Percentiles rank a stretch among this genome's conserved stretches.
Conservation (phyloP, 345 rosid species). For the Brassica juncea region DNA sequence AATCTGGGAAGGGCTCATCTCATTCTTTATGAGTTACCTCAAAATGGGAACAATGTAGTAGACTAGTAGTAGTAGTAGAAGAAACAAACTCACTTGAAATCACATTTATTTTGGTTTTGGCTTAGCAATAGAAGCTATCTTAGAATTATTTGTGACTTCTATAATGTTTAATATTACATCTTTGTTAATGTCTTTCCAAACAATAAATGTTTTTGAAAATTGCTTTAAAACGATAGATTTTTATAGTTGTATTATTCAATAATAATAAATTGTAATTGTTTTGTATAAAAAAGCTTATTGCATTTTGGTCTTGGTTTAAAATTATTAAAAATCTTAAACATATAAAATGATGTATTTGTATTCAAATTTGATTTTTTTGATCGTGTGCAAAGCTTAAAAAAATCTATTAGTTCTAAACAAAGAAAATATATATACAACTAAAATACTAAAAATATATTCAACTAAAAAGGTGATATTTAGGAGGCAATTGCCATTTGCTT, state of each 20-base stretch:
- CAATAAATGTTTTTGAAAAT: neutral
- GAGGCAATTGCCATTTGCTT: neutral
- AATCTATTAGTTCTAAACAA: neutral
- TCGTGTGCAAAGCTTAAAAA: neutral
- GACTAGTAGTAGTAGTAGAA: constrained; percentile 10
- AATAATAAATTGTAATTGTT: too few species aligned
- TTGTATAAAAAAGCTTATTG: neutral
- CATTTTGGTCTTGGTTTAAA: neutral
- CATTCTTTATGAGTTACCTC: neutral
- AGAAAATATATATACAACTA: neutral
- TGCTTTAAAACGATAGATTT: neutral
- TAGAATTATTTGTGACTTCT: neutral
- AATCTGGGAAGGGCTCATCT: constrained; percentile 12
- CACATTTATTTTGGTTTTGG: neutral
- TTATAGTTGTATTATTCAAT: too few species aligned
- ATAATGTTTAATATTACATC: neutral
- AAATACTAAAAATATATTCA: neutral
- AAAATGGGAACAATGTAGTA: constrained; percentile 2
- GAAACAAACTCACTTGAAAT: neutral
- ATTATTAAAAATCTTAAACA: neutral
- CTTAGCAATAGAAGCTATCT: neutral
- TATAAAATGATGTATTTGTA: too few species aligned
- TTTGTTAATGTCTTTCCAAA: neutral
- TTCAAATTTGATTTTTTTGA: neutral
- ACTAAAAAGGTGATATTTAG: neutral